Conservation (phyloP, 202 grass and related monocot genomes). For the Zoysia matrella region DNA sequence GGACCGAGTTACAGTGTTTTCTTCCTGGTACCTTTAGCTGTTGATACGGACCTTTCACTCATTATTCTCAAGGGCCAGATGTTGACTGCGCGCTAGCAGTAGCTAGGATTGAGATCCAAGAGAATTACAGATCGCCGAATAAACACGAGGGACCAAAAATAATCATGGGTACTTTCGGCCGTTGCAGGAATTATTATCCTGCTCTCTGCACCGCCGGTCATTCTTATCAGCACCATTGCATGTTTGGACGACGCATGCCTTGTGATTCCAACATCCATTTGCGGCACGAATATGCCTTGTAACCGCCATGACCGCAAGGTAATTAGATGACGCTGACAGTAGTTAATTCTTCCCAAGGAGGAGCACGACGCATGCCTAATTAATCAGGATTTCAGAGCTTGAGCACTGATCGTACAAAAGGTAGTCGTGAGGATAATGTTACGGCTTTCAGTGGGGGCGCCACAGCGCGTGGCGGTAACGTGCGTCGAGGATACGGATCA, state of each 20-base stretch:
- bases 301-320: background rate
- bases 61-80: slow-evolving; percentile 5
- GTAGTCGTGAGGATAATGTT: too few species aligned
- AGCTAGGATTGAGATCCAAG: background rate
- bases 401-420: background rate
- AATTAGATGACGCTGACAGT: background rate
- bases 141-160: slow-evolving; percentile 17
- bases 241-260: slow-evolving; percentile 30
- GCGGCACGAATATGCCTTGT: background rate
- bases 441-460: too few species aligned
- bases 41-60: background rate
- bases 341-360: background rate
- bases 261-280: background rate
- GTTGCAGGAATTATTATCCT: slow-evolving; percentile 9
- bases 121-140: background rate
- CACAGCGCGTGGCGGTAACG: too few species aligned
- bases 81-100: background rate
- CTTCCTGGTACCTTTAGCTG: background rate
- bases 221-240: background rate
- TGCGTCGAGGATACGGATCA: too few species aligned
- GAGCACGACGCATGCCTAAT: background rate
- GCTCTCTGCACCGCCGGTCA: background rate
- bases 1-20: background rate
- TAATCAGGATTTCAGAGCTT: slow-evolving; percentile 17
- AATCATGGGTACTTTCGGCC: slow-evolving; percentile 40